A percentile compares a stretch with the other conserved stretches of the same genome.
Conservation (phyloP, 106 monocot genomes). For the Dendrobium huoshanense region DNA sequence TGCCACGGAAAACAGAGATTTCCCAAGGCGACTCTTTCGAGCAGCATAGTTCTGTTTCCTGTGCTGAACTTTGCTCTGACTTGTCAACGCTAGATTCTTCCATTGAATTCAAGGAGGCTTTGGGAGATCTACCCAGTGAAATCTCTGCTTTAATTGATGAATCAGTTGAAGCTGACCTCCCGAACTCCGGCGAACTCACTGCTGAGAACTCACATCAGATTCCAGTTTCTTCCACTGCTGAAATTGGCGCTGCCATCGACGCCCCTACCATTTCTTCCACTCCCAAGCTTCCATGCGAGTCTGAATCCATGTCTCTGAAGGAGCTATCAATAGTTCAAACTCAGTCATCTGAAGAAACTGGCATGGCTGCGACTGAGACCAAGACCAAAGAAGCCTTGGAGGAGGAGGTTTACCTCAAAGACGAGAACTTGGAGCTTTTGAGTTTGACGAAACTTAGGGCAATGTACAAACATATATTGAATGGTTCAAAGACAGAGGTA, state of each 20-base stretch:
- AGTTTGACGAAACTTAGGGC: constrained; percentile 5
- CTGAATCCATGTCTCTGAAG: too few species aligned
- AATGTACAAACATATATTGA: neutral
- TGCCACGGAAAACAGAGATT: neutral
- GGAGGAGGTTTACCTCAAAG: neutral
- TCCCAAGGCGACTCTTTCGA: too few species aligned
- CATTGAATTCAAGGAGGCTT: neutral
- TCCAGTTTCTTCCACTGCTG: neutral
- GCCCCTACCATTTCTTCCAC: neutral
- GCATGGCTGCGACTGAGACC: neutral
- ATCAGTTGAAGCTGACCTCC: neutral
- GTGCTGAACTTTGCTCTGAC: neutral
- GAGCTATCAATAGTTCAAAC: neutral
- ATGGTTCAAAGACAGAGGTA: neutral
- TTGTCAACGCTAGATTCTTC: neutral
- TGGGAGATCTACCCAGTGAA: neutral
- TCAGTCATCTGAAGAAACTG: neutral
- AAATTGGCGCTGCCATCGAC: neutral
- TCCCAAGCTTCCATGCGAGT: neutral
- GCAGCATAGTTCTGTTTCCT: too few species aligned
- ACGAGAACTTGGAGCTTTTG: neutral
- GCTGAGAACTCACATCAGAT: neutral
- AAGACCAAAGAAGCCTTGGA: too few species aligned
- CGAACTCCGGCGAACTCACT: neutral
- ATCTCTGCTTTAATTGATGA: neutral